These are phyloP conservation scores for Clitoria ternatea DNA, from an alignment of 306 rosid genomes.

Conservation along the genomic window DNA sequence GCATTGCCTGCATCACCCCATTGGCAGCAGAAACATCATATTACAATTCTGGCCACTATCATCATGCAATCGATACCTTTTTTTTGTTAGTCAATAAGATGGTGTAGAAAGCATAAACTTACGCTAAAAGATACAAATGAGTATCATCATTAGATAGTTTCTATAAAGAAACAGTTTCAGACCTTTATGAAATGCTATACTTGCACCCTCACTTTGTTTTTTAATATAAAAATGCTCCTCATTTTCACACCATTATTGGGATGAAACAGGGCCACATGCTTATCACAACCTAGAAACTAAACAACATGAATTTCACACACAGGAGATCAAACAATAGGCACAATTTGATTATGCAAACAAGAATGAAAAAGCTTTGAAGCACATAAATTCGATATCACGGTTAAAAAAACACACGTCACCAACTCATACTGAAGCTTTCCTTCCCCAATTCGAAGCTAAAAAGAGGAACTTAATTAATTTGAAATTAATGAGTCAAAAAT, in stretches of 20 bases:
- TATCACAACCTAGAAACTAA: no score
- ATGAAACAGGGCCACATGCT: no score
- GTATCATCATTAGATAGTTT: no score
- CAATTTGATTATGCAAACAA: no score
- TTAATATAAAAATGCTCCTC: no score
- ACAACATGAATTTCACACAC: neutral
- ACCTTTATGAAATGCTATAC: neutral
- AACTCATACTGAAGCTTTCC: no score
- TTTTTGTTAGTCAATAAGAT: neutral
- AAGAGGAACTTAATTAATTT: no score
- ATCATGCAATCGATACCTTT: neutral
- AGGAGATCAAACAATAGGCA: neutral
- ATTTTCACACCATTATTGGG: no score
- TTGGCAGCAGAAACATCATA: conserved; percentile 7
- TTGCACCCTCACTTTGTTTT: neutral
- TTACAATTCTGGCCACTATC: conserved; percentile 17
- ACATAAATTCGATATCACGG: no score
- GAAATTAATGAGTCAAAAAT: no score
- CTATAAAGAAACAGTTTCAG: neutral
- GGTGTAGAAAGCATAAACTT: neutral
- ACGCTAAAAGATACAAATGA: conserved; percentile 21
- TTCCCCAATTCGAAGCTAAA: no score
- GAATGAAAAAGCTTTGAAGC: neutral
- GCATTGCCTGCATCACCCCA: conserved; percentile 67
- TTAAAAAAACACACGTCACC: no score